Evolutionary conservation across 2,329 filamentous ascomycete species (phyloP), one percentile per base, ranked within the genome.

Genomic region (Ambrosiella beaveri): DNA sequence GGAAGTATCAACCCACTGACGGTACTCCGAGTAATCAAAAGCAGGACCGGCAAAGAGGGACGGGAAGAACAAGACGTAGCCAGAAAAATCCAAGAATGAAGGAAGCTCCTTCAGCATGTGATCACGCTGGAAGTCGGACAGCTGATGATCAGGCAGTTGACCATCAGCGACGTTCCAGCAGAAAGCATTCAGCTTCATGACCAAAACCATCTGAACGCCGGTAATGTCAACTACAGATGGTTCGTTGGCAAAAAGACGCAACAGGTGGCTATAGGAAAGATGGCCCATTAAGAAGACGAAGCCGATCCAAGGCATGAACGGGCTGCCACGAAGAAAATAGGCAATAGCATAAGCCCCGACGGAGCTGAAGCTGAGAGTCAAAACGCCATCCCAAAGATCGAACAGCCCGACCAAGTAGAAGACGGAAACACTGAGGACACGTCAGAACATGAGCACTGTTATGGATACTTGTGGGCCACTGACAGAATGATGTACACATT

Each of bases 111-210:
- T 76, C 47, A 98, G 77, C 52, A 86, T 85, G 37, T 87, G 82
- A 63, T 90, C 86, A 66, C 85, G 90, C 68, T 98, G 93, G 51
- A 85, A 81, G 54, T 93, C 87, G 0, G 86, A 87, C n/a, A 98
- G 79, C 59, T 90, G 81, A 49, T 84, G 77, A 15, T 85, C 81
- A 2, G 88, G 82, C 17, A 95, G 76, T 60, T 84, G 82, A 17
- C 93, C 94, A 68, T 98, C 93, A 65, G 93, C 89, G 7, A 97
- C 84, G 67, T 97, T 97, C 93, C 93, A 98, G 73, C 88, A 95
- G 67, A 98, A 98, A 4, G 91, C 86, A 19, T 84, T 88, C 40
- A 98, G 80, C 71, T 98, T 98, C 88, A 98, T 98, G 62, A 97
- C 84, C 64, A 97, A 73, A 39, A 98, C 93, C 93, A 98, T 98